These are phyloP conservation scores for Salix suchowensis DNA, from an alignment of 345 rosid species.

Conservation along the genomic window DNA sequence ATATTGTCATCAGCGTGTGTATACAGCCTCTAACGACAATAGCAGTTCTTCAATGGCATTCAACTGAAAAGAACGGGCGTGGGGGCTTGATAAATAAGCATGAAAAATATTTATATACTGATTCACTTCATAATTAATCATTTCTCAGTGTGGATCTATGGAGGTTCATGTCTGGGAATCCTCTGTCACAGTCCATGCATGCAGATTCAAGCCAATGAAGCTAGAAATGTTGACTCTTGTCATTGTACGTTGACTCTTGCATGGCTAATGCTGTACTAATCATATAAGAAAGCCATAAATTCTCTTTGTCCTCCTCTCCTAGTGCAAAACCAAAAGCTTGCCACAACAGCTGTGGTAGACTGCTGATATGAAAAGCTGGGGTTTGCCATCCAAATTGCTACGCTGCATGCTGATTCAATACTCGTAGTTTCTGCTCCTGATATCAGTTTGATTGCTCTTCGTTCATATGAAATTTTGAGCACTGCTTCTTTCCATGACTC, in stretches of 20 bases:
- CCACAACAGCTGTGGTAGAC: not conserved
- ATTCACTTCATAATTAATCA: slow-evolving; percentile 9
- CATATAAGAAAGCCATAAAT: slow-evolving; percentile 4
- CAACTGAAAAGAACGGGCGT: not conserved
- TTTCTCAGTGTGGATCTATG: slow-evolving; percentile 21
- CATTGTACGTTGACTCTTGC: slow-evolving; percentile 19
- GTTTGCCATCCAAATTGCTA: not conserved
- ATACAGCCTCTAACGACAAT: no score
- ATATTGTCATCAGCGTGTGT: no score
- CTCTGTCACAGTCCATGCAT: slow-evolving; percentile 10
- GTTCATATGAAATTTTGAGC: no score
- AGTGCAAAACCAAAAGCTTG: slow-evolving; percentile 1
- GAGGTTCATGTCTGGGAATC: slow-evolving; percentile 29
- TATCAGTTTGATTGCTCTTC: no score
- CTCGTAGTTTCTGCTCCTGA: not conserved
- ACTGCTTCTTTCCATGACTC: no score
- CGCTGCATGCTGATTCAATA: not conserved
- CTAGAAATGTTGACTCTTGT: slow-evolving; percentile 5
- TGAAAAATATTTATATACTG: slow-evolving; percentile 10
- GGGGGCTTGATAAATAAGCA: not conserved
- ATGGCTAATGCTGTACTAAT: not conserved
- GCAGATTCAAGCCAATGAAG: not conserved
- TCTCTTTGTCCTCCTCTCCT: not conserved
- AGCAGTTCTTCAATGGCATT: no score
- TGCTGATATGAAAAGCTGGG: not conserved